These are phyloP conservation scores for Pseudonitzschia multiseries DNA, from an alignment of 108 stramenopile species.

Conservation along the genomic window DNA sequence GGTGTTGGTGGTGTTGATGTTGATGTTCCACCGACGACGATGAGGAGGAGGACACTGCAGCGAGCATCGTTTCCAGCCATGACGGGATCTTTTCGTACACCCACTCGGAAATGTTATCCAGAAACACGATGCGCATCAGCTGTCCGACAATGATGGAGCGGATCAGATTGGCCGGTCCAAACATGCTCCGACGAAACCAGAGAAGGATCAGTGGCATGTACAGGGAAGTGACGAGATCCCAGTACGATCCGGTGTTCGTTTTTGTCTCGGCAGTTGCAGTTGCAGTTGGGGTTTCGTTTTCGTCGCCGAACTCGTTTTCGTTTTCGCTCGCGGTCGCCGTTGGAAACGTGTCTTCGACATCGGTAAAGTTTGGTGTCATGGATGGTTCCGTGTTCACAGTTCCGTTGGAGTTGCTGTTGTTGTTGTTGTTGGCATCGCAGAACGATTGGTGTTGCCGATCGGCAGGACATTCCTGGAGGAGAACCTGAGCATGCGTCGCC, in stretches of 20 bases:
- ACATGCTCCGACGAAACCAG: slow-evolving; percentile 47
- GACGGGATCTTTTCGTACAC: slow-evolving; percentile 3
- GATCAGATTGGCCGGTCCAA: slow-evolving; percentile 38
- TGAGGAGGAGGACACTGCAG: neutral
- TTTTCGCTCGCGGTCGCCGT: no score
- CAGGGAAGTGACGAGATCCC: slow-evolving; percentile 36
- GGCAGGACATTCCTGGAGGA: no score
- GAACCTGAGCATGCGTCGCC: no score
- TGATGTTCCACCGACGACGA: neutral
- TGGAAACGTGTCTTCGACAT: neutral
- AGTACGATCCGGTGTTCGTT: slow-evolving; percentile 11
- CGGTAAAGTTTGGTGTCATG: neutral
- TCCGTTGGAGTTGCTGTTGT: neutral
- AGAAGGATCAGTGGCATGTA: slow-evolving; percentile 42
- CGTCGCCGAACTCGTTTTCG: neutral
- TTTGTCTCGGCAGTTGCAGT: neutral
- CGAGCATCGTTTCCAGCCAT: neutral
- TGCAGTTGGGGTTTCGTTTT: neutral
- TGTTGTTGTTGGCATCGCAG: neutral
- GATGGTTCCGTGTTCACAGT: neutral
- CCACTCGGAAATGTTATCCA: slow-evolving; percentile 30
- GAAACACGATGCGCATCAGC: slow-evolving; percentile 32
- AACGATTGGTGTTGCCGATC: no score
- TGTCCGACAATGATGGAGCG: slow-evolving; percentile 47
- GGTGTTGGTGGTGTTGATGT: neutral